Conservation (phyloP, 1,139 yeast species). For the Nakaseomyces kungkrabaensis region DNA sequence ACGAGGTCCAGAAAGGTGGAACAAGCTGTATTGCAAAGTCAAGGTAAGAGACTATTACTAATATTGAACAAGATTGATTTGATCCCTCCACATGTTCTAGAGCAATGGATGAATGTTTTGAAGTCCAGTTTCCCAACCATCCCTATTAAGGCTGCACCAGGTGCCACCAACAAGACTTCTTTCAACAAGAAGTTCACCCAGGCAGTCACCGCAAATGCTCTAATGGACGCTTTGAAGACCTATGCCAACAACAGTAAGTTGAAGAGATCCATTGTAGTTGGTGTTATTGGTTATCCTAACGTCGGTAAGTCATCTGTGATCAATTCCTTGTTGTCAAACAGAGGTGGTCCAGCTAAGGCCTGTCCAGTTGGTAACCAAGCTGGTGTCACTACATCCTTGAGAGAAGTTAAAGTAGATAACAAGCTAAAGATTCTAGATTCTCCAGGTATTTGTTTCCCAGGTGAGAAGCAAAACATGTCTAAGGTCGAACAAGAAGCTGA, state of each 20-base stretch:
- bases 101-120: conserved; percentile 75
- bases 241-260: conserved; percentile 76
- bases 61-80: conserved; percentile 87
- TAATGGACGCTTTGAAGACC: conserved; percentile 74
- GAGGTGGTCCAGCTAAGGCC: conserved; percentile 58
- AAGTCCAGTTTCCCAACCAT: conserved; percentile 83
- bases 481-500: conserved; percentile 74
- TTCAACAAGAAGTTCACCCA: conserved; percentile 74
- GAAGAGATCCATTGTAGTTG: conserved; percentile 87
- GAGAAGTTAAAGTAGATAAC: conserved; percentile 87
- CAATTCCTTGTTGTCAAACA: conserved; percentile 78
- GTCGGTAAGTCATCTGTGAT: conserved; percentile 93
- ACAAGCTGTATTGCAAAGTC: conserved; percentile 72
- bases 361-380: conserved; percentile 98
- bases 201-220: conserved; percentile 59
- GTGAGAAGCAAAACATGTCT: conserved; percentile 40
- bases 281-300: conserved; percentile 94
- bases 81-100: conserved; percentile 73
- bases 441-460: conserved; percentile 97
- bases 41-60: conserved; percentile 75
- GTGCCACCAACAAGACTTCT: conserved; percentile 53
- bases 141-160: conserved; percentile 64
- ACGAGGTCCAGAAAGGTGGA: conserved; percentile 90
- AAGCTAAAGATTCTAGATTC: conserved; percentile 85
- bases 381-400: conserved; percentile 85